phyloP scores from a whole-genome alignment of 495 filamentous ascomycete genomes.

The Aspergillus indologenus region DNA sequence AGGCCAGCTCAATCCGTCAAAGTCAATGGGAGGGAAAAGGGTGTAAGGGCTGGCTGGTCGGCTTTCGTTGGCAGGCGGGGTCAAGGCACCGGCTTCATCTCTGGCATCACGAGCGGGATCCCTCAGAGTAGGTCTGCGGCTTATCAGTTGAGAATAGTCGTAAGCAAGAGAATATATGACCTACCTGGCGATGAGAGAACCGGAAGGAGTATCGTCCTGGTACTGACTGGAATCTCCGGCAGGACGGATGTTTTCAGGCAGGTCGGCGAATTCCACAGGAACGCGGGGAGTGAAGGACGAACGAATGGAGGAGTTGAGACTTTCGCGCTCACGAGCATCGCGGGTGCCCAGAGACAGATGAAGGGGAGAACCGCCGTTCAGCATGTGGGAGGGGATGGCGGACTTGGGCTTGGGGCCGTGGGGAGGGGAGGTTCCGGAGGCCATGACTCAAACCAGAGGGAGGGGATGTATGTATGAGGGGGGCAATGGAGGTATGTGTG shows the following conservation, averaged over 20 bases:
- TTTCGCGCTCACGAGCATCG: conserved; percentile 49
- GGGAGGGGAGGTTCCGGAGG: conserved; percentile 39
- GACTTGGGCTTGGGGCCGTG: conserved; percentile 41
- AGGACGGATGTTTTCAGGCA: conserved; percentile 19
- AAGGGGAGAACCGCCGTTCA: conserved; percentile 47
- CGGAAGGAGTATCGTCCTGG: conserved; percentile 17
- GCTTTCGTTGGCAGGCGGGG: conserved; percentile 48
- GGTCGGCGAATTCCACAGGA: conserved; percentile 37
- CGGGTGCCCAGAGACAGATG: conserved; percentile 31
- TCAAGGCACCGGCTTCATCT: conserved; percentile 58
- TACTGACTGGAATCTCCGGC: conserved; percentile 22
- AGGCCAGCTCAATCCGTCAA: conserved; percentile 70
- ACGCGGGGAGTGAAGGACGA: conserved; percentile 47
- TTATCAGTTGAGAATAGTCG: conserved; percentile 11
- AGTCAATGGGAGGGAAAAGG: conserved; percentile 62
- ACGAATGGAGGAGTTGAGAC: conserved; percentile 50
- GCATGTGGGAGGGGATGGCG: conserved; percentile 46
- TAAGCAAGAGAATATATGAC: neutral
- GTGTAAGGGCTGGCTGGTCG: conserved; percentile 60
- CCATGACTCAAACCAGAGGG: conserved; percentile 26
- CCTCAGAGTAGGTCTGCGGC: conserved; percentile 43
- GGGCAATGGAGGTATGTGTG: neutral
- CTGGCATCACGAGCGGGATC: conserved; percentile 70
- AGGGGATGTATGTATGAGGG: neutral
- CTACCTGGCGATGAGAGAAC: conserved; percentile 32